Evolutionary conservation across 352 stramenopile species (phyloP).

Genomic region (Synura sp.): DNA sequence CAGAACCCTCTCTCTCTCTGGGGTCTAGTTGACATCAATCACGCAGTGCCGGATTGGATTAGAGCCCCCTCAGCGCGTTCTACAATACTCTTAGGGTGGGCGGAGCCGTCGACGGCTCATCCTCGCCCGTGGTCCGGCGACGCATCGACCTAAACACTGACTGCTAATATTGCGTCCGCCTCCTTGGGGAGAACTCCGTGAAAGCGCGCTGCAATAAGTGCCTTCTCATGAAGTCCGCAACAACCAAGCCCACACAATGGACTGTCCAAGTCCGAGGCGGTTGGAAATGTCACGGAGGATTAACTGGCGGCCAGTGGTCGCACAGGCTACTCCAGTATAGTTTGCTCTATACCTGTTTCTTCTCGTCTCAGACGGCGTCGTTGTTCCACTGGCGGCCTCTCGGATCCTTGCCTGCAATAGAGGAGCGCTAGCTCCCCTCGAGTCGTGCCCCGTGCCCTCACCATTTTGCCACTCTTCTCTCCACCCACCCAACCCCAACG

Average conservation of each 20-base stretch:
- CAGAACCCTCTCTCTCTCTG: background rate
- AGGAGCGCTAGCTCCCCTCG: too few relatives aligned
- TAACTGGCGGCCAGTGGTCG: background rate
- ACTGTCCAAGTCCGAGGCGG: background rate
- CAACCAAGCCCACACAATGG: background rate
- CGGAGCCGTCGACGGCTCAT: background rate
- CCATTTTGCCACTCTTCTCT: constrained; percentile 4
- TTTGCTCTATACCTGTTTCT: background rate
- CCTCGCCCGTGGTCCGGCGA: background rate
- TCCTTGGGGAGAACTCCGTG: too few relatives aligned
- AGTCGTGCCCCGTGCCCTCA: background rate
- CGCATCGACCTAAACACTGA: background rate
- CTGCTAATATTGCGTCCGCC: background rate
- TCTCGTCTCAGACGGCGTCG: too few relatives aligned
- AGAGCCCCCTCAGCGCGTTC: background rate
- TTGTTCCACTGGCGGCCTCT: background rate
- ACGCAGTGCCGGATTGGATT: background rate
- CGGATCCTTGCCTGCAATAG: background rate
- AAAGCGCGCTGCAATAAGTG: background rate
- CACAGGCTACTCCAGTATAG: background rate
- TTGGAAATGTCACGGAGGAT: background rate
- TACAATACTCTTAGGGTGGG: background rate
- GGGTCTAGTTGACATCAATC: background rate
- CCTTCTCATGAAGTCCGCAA: background rate
- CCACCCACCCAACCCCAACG: too few relatives aligned